phyloP scores from a whole-genome alignment of 768 basidiomycete genomes.

The Tylopilus balloui region DNA sequence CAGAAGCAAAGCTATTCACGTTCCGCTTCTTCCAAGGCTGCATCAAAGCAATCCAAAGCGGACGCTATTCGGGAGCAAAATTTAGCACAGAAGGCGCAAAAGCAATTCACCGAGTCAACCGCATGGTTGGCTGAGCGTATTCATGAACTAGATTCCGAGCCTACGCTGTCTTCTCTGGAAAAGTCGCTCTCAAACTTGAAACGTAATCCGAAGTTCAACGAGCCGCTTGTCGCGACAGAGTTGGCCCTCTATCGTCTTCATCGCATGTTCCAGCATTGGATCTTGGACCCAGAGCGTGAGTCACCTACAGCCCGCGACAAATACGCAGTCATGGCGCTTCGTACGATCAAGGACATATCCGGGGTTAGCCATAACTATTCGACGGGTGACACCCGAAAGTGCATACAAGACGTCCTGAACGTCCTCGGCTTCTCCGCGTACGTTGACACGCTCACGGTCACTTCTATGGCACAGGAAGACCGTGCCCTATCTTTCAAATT shows the following conservation, averaged over 20 bases:
- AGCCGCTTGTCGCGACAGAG: slow-evolving; percentile 46
- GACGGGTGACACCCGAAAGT: slow-evolving; percentile 28
- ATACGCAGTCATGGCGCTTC: slow-evolving; percentile 44
- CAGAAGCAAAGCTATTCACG: slow-evolving; percentile 17
- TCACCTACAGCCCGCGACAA: slow-evolving; percentile 39
- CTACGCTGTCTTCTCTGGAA: slow-evolving; percentile 21
- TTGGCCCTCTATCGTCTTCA: slow-evolving; percentile 50
- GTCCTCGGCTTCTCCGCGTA: slow-evolving; percentile 48
- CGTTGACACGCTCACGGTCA: slow-evolving; percentile 18
- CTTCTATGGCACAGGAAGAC: slow-evolving; percentile 19
- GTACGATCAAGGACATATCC: slow-evolving; percentile 43
- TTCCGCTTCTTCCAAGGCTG: slow-evolving; percentile 25
- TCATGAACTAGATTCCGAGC: slow-evolving; percentile 26
- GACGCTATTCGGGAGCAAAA: slow-evolving; percentile 45
- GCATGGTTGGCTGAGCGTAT: slow-evolving; percentile 55
- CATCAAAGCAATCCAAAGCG: slow-evolving; percentile 30
- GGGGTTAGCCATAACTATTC: slow-evolving; percentile 31
- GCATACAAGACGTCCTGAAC: slow-evolving; percentile 38
- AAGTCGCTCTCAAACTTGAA: slow-evolving; percentile 36
- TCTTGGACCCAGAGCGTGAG: slow-evolving; percentile 40
- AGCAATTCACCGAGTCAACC: slow-evolving; percentile 36
- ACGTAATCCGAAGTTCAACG: slow-evolving; percentile 43
- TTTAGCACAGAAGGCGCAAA: slow-evolving; percentile 40
- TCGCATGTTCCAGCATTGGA: slow-evolving; percentile 50
- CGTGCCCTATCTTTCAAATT: slow-evolving; percentile 46